Base-by-base conservation (phyloP, 2,329 filamentous ascomycete species). In the Karstenula rhodostoma region DNA sequence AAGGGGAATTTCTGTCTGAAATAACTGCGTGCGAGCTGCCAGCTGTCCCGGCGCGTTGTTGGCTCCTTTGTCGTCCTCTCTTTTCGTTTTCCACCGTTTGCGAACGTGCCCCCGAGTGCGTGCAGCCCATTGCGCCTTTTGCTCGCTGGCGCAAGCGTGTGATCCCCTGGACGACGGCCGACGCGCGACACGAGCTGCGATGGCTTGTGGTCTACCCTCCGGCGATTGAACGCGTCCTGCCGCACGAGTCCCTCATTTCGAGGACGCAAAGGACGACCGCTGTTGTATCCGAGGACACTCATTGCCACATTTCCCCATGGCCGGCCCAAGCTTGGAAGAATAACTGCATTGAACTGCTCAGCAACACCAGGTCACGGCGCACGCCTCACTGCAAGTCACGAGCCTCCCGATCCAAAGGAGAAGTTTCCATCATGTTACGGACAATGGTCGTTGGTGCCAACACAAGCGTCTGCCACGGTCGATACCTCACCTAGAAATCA, bases 1-100 rank as follows among this genome's bases (percentile, higher is more conserved):
- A 59, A 29, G 64, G 62, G 67, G 65, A 54, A 54, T 32, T 32
- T 54, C 37, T 54, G 8, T 54, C 37, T 54, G 8, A 33, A 51
- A 27, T n/a, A 53, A 53, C 50, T 42, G 35, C 46, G 25, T 32
- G 25, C 25, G 46, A 49, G 46, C 61, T 65, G 60, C 54, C 55
- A 59, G 61, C 61, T 59, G 60, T 29, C 48, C 33, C n/a, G 17
- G 17, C 17, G 17, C 37, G 37, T 57, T 55, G 47, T 61, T 60
- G 58, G 51, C 53, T 58, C 58, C 29, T 32, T 53, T 56, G 48
- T 27, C 25, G 44, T n/a, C 22, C 42, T 17, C 17, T 51, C n/a
- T 51, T 15, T 9, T 32, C 29, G 48, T 37, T 51, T 22, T 15
- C 37, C n/a, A 5, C n/a, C 37, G 5, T 40, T 17, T n/a, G 37